These are phyloP conservation scores for Moesziomyces aphidis DNA, from an alignment of 1,284 basidiomycete species.

Conservation along the genomic window DNA sequence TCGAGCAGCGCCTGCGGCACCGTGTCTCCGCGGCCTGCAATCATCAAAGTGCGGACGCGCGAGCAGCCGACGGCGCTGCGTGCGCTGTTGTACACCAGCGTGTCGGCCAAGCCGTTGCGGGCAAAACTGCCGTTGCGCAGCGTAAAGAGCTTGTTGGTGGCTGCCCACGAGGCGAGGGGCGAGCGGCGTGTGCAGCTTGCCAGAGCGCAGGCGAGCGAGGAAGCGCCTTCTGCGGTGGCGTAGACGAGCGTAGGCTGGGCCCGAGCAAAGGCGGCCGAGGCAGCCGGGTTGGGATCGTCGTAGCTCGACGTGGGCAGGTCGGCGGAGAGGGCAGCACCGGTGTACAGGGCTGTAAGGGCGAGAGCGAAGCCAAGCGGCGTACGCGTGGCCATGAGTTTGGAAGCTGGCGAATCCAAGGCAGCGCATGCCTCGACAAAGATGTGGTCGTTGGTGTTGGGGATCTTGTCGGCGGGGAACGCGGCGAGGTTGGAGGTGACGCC, in stretches of 20 bases:
- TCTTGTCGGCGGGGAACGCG: slow-evolving; percentile 60
- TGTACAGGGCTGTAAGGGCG: slow-evolving; percentile 59
- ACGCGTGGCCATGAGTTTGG: slow-evolving; percentile 38
- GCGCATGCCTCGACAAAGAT: slow-evolving; percentile 48
- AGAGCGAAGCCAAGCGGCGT: slow-evolving; percentile 53
- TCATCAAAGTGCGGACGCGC: slow-evolving; percentile 33
- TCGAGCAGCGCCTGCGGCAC: slow-evolving; percentile 60
- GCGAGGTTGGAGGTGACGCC: slow-evolving; percentile 58
- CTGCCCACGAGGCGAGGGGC: slow-evolving; percentile 24
- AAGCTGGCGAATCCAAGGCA: slow-evolving; percentile 19
- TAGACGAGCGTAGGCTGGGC: slow-evolving; percentile 56
- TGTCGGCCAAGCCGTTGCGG: slow-evolving; percentile 39
- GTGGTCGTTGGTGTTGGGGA: slow-evolving; percentile 46
- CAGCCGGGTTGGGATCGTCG: slow-evolving; percentile 40
- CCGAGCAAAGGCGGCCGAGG: slow-evolving; percentile 15
- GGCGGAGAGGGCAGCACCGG: slow-evolving; percentile 56
- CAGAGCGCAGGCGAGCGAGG: slow-evolving; percentile 48
- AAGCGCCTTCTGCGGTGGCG: slow-evolving; percentile 43
- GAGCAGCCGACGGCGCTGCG: slow-evolving; percentile 32
- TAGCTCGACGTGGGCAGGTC: slow-evolving; percentile 36
- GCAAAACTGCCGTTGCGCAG: slow-evolving; percentile 57
- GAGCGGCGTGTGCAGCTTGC: slow-evolving; percentile 27
- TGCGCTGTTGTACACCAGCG: slow-evolving; percentile 31
- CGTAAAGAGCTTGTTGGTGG: slow-evolving; percentile 48
- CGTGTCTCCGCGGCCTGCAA: slow-evolving; percentile 38